Conservation (phyloP, 2,329 filamentous ascomycete species). For the Colletotrichum abscissum region DNA sequence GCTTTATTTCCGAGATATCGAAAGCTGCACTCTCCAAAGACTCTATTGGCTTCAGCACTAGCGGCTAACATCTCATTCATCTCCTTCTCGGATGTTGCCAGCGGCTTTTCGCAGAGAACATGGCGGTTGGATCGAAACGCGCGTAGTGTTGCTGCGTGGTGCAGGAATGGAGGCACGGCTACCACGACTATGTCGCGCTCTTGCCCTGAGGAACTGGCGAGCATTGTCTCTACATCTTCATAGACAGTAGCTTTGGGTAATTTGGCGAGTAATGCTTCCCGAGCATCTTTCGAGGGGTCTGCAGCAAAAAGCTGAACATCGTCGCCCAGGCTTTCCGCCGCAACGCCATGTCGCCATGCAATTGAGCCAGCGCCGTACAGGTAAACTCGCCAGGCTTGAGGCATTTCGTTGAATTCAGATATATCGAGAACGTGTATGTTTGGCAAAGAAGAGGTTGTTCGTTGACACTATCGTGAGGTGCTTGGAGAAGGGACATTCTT, state of each 20-base stretch:
- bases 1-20: neutral
- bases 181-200: conserved; percentile 1
- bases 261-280: neutral
- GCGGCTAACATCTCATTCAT: conserved; percentile 18
- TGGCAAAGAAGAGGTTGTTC: neutral
- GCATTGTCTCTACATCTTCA: neutral
- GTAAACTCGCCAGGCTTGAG: neutral
- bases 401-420: neutral
- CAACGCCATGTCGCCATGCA: conserved; percentile 1
- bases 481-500: neutral
- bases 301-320: neutral
- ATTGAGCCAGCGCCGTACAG: conserved; percentile 1
- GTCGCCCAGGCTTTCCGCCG: neutral
- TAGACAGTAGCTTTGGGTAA: neutral
- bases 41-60: neutral
- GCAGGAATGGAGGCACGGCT: neutral
- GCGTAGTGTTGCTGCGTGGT: neutral
- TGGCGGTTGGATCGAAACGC: conserved; percentile 13
- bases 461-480: neutral
- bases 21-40: neutral
- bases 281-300: neutral
- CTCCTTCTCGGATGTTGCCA: conserved; percentile 1
- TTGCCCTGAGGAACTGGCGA: neutral
- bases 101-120: conserved; percentile 25
- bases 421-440: neutral